These are phyloP conservation scores for Vitellaria paradoxa DNA, from an alignment of 179 eudicot species.

Conservation along the genomic window DNA sequence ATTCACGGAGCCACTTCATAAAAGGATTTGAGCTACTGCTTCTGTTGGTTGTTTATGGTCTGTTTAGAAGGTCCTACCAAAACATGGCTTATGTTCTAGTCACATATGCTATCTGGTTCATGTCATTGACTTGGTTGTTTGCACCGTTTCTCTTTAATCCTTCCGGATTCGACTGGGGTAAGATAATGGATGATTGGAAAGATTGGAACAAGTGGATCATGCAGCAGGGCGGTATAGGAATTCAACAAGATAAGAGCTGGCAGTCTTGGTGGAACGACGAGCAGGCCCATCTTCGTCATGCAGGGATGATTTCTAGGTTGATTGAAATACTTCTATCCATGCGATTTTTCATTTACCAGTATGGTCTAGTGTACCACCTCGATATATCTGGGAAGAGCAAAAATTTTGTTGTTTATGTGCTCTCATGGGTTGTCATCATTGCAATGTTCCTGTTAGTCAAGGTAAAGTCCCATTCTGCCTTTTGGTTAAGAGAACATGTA, in stretches of 20 bases:
- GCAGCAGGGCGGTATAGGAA: slow-evolving; percentile 92
- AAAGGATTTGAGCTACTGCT: slow-evolving; percentile 87
- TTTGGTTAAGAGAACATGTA: neutral
- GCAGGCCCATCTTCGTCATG: slow-evolving; percentile 65
- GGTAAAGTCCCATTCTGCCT: slow-evolving; percentile 41
- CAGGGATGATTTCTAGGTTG: slow-evolving; percentile 58
- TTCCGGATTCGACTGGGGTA: slow-evolving; percentile 88
- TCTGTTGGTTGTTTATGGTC: slow-evolving; percentile 66
- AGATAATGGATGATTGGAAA: slow-evolving; percentile 89
- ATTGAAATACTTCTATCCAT: slow-evolving; percentile 69
- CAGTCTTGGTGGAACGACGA: slow-evolving; percentile 99
- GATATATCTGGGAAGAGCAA: slow-evolving; percentile 76
- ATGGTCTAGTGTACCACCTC: slow-evolving; percentile 95
- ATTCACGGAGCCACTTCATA: slow-evolving; percentile 91
- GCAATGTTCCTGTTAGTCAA: slow-evolving; percentile 69
- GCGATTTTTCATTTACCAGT: slow-evolving; percentile 88
- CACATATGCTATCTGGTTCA: slow-evolving; percentile 94
- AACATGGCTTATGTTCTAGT: slow-evolving; percentile 68
- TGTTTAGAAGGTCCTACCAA: slow-evolving; percentile 67
- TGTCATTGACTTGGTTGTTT: slow-evolving; percentile 88
- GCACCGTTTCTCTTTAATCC: slow-evolving; percentile 97
- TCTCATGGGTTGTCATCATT: slow-evolving; percentile 88
- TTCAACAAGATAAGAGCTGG: slow-evolving; percentile 94
- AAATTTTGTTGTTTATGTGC: slow-evolving; percentile 70
- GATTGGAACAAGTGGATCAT: slow-evolving; percentile 95